Evolutionary conservation across 2,329 filamentous ascomycete species (phyloP).

Genomic region (Aaosphaeria pasadenensis): DNA sequence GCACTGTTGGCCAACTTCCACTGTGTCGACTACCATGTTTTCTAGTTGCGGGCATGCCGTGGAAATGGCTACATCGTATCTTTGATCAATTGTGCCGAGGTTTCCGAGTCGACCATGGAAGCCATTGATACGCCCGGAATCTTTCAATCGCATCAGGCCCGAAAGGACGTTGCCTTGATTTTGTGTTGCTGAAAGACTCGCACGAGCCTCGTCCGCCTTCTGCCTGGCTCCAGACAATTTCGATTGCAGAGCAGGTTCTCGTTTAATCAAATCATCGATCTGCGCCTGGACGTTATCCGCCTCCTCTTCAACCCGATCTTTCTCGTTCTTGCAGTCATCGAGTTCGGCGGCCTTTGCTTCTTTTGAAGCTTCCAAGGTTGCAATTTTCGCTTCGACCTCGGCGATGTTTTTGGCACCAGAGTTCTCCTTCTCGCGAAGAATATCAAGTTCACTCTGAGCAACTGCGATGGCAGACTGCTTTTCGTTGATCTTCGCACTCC

Average conservation of each 20-base stretch:
- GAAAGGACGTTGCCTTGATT: conserved; percentile 90
- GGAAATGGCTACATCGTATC: conserved; percentile 97
- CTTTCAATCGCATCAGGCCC: conserved; percentile 89
- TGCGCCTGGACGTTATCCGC: conserved; percentile 69
- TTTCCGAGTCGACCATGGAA: conserved; percentile 96
- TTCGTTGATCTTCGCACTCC: conserved; percentile 95
- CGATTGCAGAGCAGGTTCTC: conserved; percentile 77
- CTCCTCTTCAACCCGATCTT: conserved; percentile 70
- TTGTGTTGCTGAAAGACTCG: conserved; percentile 84
- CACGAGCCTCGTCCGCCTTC: conserved; percentile 93
- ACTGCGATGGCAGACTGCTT: conserved; percentile 93
- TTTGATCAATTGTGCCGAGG: conserved; percentile 86
- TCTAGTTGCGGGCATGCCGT: conserved; percentile 89
- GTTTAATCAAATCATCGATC: conserved; percentile 66
- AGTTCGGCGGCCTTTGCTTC: conserved; percentile 70
- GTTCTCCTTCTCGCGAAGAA: conserved; percentile 84
- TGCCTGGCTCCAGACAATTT: conserved; percentile 88
- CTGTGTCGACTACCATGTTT: conserved; percentile 94
- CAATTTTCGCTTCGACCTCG: conserved; percentile 78
- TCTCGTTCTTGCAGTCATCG: conserved; percentile 71
- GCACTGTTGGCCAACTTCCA: conserved; percentile 94
- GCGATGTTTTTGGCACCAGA: conserved; percentile 80
- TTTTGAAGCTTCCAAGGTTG: conserved; percentile 68
- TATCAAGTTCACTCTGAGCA: conserved; percentile 89
- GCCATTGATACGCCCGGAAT: conserved; percentile 93